Evolutionary conservation across 129 eudicot genomes (phyloP).

Genomic region (Pulicaria dysenterica): DNA sequence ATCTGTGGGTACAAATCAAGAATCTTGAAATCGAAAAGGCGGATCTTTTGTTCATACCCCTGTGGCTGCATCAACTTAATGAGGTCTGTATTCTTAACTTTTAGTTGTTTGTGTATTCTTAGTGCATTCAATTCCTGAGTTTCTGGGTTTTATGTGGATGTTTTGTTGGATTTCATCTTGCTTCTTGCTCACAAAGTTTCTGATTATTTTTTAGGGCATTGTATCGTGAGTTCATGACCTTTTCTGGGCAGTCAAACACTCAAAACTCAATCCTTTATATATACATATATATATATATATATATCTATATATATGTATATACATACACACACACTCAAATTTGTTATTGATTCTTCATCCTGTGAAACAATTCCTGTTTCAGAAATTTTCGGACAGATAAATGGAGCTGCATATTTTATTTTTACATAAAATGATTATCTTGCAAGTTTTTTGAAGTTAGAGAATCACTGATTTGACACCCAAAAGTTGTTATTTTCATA

Average conservation of each 20-base stretch:
- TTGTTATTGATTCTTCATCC: not conserved
- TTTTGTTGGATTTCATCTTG: not conserved
- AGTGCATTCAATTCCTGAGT: not conserved
- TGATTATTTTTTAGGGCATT: too few relatives aligned
- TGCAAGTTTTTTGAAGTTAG: too few relatives aligned
- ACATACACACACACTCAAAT: not conserved
- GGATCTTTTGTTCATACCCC: constrained; percentile 1
- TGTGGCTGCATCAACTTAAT: constrained; percentile 22
- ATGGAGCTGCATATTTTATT: not conserved
- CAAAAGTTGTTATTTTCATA: too few relatives aligned
- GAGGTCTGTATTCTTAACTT: constrained; percentile 26
- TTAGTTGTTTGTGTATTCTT: not conserved
- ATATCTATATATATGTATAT: too few relatives aligned
- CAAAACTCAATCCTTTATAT: too few relatives aligned
- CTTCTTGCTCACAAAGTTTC: too few relatives aligned
- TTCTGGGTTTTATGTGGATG: constrained; percentile 6
- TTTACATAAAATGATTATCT: not conserved
- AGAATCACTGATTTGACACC: too few relatives aligned
- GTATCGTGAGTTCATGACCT: not conserved
- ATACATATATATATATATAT: too few relatives aligned
- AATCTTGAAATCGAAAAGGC: constrained; percentile 15
- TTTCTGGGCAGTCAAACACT: constrained; percentile 10
- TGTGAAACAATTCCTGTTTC: constrained; percentile 7
- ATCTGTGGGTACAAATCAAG: constrained; percentile 14
- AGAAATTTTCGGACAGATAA: not conserved